Evolutionary conservation across 495 filamentous ascomycete genomes (phyloP).

Genomic region (Penicillium atrosanguineum): DNA sequence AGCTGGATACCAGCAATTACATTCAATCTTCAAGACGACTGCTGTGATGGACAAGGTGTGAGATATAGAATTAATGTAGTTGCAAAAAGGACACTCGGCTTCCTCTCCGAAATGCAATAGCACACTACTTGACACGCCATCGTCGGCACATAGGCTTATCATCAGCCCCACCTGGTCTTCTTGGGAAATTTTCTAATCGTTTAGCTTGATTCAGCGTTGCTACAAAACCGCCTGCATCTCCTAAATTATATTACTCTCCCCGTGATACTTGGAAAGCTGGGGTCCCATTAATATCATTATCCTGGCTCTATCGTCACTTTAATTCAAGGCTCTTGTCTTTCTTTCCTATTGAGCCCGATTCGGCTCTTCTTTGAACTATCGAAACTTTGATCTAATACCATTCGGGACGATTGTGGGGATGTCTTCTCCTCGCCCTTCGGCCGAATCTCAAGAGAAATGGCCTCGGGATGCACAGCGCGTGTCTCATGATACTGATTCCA

Average conservation of each 20-base stretch:
- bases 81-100: slow-evolving; percentile 1
- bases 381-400: too few relatives aligned
- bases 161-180: slow-evolving; percentile 11
- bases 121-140: slow-evolving; percentile 3
- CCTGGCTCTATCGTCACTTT: too few relatives aligned
- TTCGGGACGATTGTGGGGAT: slow-evolving; percentile 7
- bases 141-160: slow-evolving; percentile 15
- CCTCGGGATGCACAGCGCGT: slow-evolving; percentile 18
- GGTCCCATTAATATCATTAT: too few relatives aligned
- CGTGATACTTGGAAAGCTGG: too few relatives aligned
- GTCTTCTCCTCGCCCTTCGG: slow-evolving; percentile 15
- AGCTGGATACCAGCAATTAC: not conserved
- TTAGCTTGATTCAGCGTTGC: too few relatives aligned
- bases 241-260: too few relatives aligned
- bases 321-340: too few relatives aligned
- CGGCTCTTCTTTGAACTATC: not conserved
- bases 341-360: not conserved
- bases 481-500: slow-evolving; percentile 27
- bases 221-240: too few relatives aligned
- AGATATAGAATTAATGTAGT: not conserved
- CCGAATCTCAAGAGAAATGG: slow-evolving; percentile 25
- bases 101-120: slow-evolving; percentile 12
- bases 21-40: not conserved
- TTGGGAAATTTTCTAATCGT: slow-evolving; percentile 9
- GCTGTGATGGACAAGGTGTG: not conserved